phyloP scores from a whole-genome alignment of 768 basidiomycete genomes.

The Paxillus involutus region DNA sequence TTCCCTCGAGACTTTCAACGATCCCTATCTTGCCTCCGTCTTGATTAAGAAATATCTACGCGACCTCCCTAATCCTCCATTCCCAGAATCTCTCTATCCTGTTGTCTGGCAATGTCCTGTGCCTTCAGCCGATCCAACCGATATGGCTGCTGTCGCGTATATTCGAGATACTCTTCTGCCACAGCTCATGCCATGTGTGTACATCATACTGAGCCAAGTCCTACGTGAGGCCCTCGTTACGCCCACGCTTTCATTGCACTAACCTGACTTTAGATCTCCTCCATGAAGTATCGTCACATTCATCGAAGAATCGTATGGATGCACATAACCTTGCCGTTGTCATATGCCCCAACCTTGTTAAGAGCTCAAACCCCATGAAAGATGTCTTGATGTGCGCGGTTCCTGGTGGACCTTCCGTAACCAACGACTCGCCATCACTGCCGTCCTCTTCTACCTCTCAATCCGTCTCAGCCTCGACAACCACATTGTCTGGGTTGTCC shows the following conservation, averaged over 20 bases:
- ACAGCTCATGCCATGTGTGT: constrained; percentile 65
- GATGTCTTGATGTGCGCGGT: constrained; percentile 77
- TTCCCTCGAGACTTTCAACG: constrained; percentile 70
- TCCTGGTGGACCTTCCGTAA: constrained; percentile 45
- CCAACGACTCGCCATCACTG: constrained; percentile 25
- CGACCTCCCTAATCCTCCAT: constrained; percentile 77
- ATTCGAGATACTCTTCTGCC: constrained; percentile 70
- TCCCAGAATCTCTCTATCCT: constrained; percentile 68
- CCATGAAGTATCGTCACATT: constrained; percentile 73
- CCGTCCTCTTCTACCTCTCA: constrained; percentile 11
- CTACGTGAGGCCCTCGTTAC: constrained; percentile 46
- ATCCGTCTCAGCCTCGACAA: constrained; percentile 3
- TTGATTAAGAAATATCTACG: constrained; percentile 84
- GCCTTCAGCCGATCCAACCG: constrained; percentile 48
- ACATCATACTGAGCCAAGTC: constrained; percentile 71
- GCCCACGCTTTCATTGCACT: constrained; percentile 5
- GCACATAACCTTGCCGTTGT: constrained; percentile 82
- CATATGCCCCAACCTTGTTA: constrained; percentile 76
- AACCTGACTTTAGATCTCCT: constrained; percentile 55
- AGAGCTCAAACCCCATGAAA: constrained; percentile 60
- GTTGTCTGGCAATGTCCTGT: constrained; percentile 66
- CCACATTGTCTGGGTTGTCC: constrained; percentile 19
- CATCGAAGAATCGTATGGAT: constrained; percentile 75
- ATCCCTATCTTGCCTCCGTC: constrained; percentile 81
- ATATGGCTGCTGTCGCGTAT: constrained; percentile 60